phyloP scores from a whole-genome alignment of 331 rosid species.

The Dryas integrifolia region DNA sequence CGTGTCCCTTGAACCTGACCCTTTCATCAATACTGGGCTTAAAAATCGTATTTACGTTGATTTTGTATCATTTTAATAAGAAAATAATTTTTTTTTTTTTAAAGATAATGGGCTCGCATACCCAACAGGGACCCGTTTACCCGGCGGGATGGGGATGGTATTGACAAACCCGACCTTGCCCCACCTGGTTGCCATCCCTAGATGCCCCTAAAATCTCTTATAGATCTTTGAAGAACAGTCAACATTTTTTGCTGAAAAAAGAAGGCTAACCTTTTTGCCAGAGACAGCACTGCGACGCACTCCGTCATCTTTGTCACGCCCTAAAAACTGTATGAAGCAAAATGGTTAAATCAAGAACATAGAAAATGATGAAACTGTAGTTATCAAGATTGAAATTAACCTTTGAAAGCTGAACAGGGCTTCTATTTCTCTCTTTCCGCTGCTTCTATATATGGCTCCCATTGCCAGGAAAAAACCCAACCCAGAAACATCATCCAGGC shows the following conservation, averaged over 20 bases:
- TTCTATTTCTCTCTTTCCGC: constrained; percentile 58
- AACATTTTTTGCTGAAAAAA: background rate
- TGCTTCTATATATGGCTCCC: constrained; percentile 86
- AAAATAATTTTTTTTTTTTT: no score
- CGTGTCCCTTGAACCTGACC: no score
- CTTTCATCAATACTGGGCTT: no score
- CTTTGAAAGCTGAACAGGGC: constrained; percentile 97
- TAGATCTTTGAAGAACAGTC: background rate
- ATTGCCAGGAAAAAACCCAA: constrained; percentile 70
- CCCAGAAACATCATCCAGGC: constrained; percentile 71
- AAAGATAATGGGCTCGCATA: no score
- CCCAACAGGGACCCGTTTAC: no score
- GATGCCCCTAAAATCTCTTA: background rate
- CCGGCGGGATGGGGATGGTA: no score
- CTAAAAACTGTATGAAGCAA: constrained; percentile 61
- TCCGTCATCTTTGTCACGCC: constrained; percentile 78
- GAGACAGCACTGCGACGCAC: constrained; percentile 94
- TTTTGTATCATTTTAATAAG: no score
- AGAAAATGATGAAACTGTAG: constrained; percentile 1
- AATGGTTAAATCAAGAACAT: background rate
- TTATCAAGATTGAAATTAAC: constrained; percentile 35
- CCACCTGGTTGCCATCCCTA: no score
- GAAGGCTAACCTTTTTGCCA: constrained; percentile 76
- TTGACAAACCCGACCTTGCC: no score
- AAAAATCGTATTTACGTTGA: no score